phyloP scores from a whole-genome alignment of 2,329 filamentous ascomycete genomes.

The Colletotrichum viniferum region DNA sequence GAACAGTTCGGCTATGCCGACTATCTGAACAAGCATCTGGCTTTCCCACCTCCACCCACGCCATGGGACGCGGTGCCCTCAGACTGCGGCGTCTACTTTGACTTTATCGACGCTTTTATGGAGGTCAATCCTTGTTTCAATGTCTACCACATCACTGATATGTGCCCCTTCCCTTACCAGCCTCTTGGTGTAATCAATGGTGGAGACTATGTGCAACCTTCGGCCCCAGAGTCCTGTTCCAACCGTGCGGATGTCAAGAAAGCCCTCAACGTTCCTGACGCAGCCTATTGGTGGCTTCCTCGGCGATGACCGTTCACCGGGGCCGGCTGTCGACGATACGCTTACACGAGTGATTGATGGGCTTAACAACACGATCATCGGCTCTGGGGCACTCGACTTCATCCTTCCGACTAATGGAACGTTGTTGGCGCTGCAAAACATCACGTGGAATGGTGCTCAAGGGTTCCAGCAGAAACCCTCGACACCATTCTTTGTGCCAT shows the following conservation, averaged over 20 bases:
- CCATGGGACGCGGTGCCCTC: constrained; percentile 55
- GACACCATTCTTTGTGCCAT: constrained; percentile 8
- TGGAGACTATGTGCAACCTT: constrained; percentile 46
- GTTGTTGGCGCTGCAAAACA: constrained; percentile 70
- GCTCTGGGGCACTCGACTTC: constrained; percentile 46
- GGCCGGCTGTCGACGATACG: constrained; percentile 4
- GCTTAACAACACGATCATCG: constrained; percentile 36
- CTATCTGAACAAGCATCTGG: constrained; percentile 64
- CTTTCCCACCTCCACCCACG: constrained; percentile 58
- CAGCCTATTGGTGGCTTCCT: constrained; percentile 30
- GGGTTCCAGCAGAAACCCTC: constrained; percentile 62
- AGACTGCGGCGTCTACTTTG: constrained; percentile 46
- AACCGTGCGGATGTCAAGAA: constrained; percentile 72
- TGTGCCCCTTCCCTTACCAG: constrained; percentile 74
- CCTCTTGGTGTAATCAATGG: constrained; percentile 72
- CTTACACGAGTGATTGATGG: constrained; percentile 32
- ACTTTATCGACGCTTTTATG: constrained; percentile 46
- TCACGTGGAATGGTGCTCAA: constrained; percentile 71
- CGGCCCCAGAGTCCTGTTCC: constrained; percentile 69
- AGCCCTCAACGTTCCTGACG: constrained; percentile 67
- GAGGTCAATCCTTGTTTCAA: constrained; percentile 79
- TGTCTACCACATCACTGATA: constrained; percentile 75
- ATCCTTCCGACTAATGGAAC: constrained; percentile 68
- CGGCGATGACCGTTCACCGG: constrained; percentile 10
- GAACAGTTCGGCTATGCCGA: constrained; percentile 66